Evolutionary conservation across 345 rosid genomes (phyloP).

Genomic region (Aquilaria sinensis): DNA sequence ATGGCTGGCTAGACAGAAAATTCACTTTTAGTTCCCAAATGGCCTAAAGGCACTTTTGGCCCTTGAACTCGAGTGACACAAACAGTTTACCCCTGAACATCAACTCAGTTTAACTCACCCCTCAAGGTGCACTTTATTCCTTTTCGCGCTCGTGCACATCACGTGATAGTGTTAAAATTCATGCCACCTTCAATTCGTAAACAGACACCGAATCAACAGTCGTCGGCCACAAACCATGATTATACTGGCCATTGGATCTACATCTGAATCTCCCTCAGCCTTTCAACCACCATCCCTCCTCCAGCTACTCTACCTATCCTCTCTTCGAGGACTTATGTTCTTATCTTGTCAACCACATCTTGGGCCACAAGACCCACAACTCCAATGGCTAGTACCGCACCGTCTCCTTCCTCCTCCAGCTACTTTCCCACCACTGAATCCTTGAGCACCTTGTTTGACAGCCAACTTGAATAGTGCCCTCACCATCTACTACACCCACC

Average conservation of each 20-base stretch:
- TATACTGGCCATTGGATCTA: constrained; percentile 84
- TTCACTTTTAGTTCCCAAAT: too few relatives aligned
- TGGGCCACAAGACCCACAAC: constrained; percentile 77
- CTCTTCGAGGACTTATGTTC: constrained; percentile 61
- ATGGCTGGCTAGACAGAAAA: too few relatives aligned
- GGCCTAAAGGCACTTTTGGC: too few relatives aligned
- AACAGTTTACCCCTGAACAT: too few relatives aligned
- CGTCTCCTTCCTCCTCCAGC: constrained; percentile 72
- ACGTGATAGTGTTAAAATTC: too few relatives aligned
- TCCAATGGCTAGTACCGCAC: constrained; percentile 87
- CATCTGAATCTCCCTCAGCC: constrained; percentile 64
- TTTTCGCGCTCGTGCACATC: too few relatives aligned
- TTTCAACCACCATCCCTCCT: constrained; percentile 80
- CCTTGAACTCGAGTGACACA: too few relatives aligned
- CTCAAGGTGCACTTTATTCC: too few relatives aligned
- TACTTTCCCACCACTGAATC: constrained; percentile 72
- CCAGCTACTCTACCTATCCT: constrained; percentile 63
- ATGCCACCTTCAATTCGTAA: too few relatives aligned
- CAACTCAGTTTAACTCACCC: too few relatives aligned
- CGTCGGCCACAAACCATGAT: constrained; percentile 8
- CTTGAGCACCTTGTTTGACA: constrained; percentile 79
- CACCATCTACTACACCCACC: constrained; percentile 70
- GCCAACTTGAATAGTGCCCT: constrained; percentile 58
- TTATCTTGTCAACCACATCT: constrained; percentile 74
- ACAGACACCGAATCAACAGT: too few relatives aligned